These are phyloP conservation scores for Fusarium nanum DNA, from an alignment of 2,329 filamentous ascomycete species.

Conservation along the genomic window DNA sequence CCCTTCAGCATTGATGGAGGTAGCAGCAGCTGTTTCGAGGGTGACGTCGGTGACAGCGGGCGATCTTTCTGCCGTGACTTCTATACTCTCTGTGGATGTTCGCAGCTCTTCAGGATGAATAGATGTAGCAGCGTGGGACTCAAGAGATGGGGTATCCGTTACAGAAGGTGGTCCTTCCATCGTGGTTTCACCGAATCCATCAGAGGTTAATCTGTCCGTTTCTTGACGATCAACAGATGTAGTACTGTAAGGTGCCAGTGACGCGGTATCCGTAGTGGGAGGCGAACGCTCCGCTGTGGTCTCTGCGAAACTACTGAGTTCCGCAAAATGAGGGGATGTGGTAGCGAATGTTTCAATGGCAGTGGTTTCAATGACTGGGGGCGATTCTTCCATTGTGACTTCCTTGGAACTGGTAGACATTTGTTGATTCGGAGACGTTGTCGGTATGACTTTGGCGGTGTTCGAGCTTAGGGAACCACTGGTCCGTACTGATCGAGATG, in stretches of 20 bases:
- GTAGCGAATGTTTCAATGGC: not conserved
- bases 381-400: not conserved
- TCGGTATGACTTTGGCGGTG: not conserved
- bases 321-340: not conserved
- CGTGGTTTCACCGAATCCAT: no score
- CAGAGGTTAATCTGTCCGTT: no score
- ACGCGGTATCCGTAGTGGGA: not conserved
- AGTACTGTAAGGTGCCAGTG: not conserved
- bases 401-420: not conserved
- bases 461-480: not conserved
- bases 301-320: not conserved
- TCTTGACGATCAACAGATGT: not conserved
- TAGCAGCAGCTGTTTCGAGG: no score
- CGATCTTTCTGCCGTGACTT: not conserved
- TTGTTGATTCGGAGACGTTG: not conserved
- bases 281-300: not conserved
- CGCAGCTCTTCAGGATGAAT: not conserved
- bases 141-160: no score
- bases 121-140: not conserved
- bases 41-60: not conserved
- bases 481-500: not conserved
- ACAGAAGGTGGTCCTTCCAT: no score
- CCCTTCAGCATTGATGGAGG: accelerated
- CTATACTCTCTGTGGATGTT: not conserved
- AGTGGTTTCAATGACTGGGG: not conserved